phyloP scores from a whole-genome alignment of 768 basidiomycete genomes.

The Auricularia heimuer region DNA sequence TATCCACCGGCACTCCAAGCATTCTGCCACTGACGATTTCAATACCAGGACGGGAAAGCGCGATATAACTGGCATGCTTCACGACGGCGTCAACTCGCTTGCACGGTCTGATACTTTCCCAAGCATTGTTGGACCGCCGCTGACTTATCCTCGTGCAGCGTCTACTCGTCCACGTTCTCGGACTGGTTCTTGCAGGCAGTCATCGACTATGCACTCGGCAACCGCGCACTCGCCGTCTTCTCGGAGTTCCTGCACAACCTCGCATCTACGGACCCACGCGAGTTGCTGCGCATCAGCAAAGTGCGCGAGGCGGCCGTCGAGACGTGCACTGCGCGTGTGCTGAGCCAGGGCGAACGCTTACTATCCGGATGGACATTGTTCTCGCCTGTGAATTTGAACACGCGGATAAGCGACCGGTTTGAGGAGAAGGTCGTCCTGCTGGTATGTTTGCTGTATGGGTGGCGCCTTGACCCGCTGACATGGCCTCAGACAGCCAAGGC shows the following conservation, averaged over 20 bases:
- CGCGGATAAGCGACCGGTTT: slow-evolving; percentile 64
- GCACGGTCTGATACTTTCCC: slow-evolving; percentile 43
- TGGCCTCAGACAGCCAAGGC: slow-evolving; percentile 33
- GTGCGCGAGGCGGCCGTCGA: slow-evolving; percentile 90
- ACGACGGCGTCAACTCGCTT: slow-evolving; percentile 92
- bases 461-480: neutral
- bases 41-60: slow-evolving; percentile 75
- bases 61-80: slow-evolving; percentile 81
- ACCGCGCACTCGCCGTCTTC: slow-evolving; percentile 80
- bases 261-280: slow-evolving; percentile 84
- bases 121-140: neutral
- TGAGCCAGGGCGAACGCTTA: slow-evolving; percentile 67
- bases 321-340: slow-evolving; percentile 67
- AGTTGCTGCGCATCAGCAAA: slow-evolving; percentile 78
- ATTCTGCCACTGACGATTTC: slow-evolving; percentile 17
- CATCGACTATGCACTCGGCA: slow-evolving; percentile 84
- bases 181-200: slow-evolving; percentile 98
- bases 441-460: slow-evolving; percentile 35
- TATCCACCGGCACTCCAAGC: slow-evolving; percentile 35
- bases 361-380: slow-evolving; percentile 89
- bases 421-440: slow-evolving; percentile 91
- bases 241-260: slow-evolving; percentile 87
- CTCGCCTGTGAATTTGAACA: slow-evolving; percentile 67
- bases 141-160: slow-evolving; percentile 29
- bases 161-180: slow-evolving; percentile 82